Percentiles rank a stretch among this genome's conserved stretches.
Evolutionary conservation across 2,329 filamentous ascomycete species (phyloP).

Genomic region (Scedosporium aurantiacum): DNA sequence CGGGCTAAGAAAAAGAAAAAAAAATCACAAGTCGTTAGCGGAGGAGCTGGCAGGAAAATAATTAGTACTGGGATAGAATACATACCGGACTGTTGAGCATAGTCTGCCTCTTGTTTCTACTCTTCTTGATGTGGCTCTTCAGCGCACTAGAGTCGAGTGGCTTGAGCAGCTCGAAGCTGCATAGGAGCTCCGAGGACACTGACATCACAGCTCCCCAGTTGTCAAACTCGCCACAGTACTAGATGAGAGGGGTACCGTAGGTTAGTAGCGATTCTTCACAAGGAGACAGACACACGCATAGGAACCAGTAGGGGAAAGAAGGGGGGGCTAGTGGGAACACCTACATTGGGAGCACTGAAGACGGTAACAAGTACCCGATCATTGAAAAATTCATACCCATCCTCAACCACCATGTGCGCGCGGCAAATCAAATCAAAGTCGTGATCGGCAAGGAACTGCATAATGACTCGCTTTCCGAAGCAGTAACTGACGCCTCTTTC

Average conservation of each 20-base stretch:
- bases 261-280: conserved; percentile 15
- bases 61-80: conserved; percentile 17
- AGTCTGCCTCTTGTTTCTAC: conserved; percentile 83
- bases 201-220: conserved; percentile 99
- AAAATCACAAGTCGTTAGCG: background rate
- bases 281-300: background rate
- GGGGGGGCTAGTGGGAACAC: conserved; percentile 23
- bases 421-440: conserved; percentile 96
- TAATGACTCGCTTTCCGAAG: conserved; percentile 96
- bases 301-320: background rate
- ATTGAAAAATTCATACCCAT: conserved; percentile 98
- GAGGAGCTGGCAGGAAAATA: background rate
- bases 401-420: conserved; percentile 98
- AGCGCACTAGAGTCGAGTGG: conserved; percentile 90
- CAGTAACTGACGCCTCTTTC: conserved; percentile 96
- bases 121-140: conserved; percentile 99
- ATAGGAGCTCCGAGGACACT: conserved; percentile 83
- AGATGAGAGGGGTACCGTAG: background rate
- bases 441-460: conserved; percentile 85
- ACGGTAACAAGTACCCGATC: conserved; percentile 92
- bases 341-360: conserved; percentile 92
- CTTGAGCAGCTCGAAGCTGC: conserved; percentile 94
- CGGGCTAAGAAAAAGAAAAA: conserved; percentile 27
- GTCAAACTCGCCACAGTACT: conserved; percentile 98
- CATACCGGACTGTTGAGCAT: conserved; percentile 94